Percentiles rank a stretch among this genome's conserved stretches.
Conservation (phyloP, 306 rosid genomes). For the Hippophae rhamnoides region DNA sequence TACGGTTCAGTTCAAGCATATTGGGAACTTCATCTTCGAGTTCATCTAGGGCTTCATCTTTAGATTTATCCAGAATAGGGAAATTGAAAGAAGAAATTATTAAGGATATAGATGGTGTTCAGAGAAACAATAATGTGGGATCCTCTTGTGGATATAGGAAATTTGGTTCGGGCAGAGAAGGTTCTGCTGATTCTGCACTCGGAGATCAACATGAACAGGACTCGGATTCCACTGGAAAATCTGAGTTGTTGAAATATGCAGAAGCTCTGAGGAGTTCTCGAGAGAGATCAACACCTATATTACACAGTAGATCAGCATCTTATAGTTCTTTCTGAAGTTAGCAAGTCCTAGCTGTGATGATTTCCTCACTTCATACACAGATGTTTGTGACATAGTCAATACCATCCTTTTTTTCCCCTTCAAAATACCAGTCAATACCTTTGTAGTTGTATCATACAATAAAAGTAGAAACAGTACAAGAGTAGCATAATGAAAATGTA, state of each 20-base stretch:
- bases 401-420: slow-evolving; percentile 10
- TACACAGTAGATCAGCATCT: slow-evolving; percentile 37
- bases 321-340: slow-evolving; percentile 32
- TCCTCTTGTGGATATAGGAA: slow-evolving; percentile 21
- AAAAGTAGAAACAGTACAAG: no score
- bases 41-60: slow-evolving; percentile 25
- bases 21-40: slow-evolving; percentile 22
- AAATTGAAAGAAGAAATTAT: slow-evolving; percentile 29
- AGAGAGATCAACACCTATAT: slow-evolving; percentile 1
- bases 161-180: slow-evolving; percentile 16
- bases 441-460: no score
- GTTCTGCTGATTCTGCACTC: slow-evolving; percentile 18
- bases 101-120: slow-evolving; percentile 16
- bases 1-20: slow-evolving; percentile 22
- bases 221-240: slow-evolving; percentile 32
- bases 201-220: slow-evolving; percentile 22
- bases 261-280: slow-evolving; percentile 49
- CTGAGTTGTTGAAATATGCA: slow-evolving; percentile 68
- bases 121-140: slow-evolving; percentile 26
- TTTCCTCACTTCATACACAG: slow-evolving; percentile 9
- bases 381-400: slow-evolving; percentile 8
- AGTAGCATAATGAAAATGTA: no score
- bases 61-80: slow-evolving; percentile 25
- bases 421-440: slow-evolving; percentile 1
- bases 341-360: background rate